Evolutionary conservation across 495 filamentous ascomycete genomes (phyloP), one percentile per base, ranked within the genome.

Genomic region (Hyaloscypha finlandica): DNA sequence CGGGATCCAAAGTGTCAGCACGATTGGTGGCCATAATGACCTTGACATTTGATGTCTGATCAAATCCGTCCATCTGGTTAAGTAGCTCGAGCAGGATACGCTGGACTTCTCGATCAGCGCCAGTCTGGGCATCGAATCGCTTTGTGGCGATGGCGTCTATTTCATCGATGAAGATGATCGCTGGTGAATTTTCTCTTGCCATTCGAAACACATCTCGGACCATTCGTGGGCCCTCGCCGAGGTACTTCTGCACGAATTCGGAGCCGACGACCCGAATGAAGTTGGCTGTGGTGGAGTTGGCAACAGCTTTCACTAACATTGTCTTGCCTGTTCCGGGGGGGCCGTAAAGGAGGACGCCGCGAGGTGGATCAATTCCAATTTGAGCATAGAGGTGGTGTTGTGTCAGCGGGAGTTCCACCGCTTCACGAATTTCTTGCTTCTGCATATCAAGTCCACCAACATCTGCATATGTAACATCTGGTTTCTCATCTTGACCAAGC

Each of bases 21-120:
- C 95, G 88, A 81, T 99, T 99, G 69, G 95, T 99, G 64, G 95
- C 95, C 95, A 99, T 99, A 81, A 99, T 98, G 74, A 99, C 95
- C 80, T 99, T 99, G 77, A 99, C 96, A 76, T 98, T 98, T 79
- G 92, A 90, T 2, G 93, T 94, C 77, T 98, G 95, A 77, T 99
- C 95, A 80, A 99, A 99, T 68, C 95, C 95, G 78, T 99, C 95
- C 95, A 99, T 98, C 80, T 99, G 95, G 81, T 99, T 99, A 65
- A 99, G 88, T 67, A 99, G 83, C 77, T 99, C 95, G 63, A 99
- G 87, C 65, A 99, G 81, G 73, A 98, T 99, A 82, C 95, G 93
- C 82, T 99, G 95, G 30, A 99, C 95, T 79, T 99, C 95, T 76
- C 95, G 88, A 75, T 99, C 95, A 54, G 96, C 95, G 73, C 95